Conservation (phyloP, 2,329 filamentous ascomycete genomes). For the Fusarium nisikadoi region DNA sequence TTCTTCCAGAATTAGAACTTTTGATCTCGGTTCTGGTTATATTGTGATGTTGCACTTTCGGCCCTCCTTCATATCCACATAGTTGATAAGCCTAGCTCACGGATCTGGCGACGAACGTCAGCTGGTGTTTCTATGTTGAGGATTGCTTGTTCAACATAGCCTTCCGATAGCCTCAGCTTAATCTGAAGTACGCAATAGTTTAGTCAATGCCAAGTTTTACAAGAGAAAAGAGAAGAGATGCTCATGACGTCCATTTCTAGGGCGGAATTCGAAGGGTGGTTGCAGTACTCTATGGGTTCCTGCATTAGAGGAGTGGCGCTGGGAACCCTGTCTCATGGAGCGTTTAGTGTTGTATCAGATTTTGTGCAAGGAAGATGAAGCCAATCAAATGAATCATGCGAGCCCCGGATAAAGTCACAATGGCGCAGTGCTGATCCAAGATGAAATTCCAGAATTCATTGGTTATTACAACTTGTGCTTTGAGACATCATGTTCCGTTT, state of each 20-base stretch:
- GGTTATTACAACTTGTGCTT: not conserved
- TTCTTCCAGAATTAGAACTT: conserved; percentile 29
- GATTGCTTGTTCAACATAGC: conserved; percentile 21
- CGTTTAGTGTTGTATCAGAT: conserved; percentile 29
- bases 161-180: conserved; percentile 8
- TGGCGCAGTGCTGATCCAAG: conserved; percentile 5
- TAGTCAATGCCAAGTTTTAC: conserved; percentile 32
- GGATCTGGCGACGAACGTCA: conserved; percentile 15
- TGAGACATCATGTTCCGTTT: not conserved
- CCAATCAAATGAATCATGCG: conserved; percentile 25
- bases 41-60: conserved; percentile 25
- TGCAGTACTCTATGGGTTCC: conserved; percentile 36
- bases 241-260: conserved; percentile 15
- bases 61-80: conserved; percentile 21
- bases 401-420: not conserved
- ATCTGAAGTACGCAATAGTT: conserved; percentile 6
- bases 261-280: conserved; percentile 1
- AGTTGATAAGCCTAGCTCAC: conserved; percentile 15
- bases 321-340: conserved; percentile 5
- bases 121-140: conserved; percentile 14
- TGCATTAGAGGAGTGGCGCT: conserved; percentile 39
- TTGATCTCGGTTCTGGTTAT: conserved; percentile 32
- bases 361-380: conserved; percentile 26
- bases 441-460: conserved; percentile 9
- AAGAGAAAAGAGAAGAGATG: not conserved